Conservation (phyloP, 2,329 filamentous ascomycete species). For the Phialophora verrucosa region DNA sequence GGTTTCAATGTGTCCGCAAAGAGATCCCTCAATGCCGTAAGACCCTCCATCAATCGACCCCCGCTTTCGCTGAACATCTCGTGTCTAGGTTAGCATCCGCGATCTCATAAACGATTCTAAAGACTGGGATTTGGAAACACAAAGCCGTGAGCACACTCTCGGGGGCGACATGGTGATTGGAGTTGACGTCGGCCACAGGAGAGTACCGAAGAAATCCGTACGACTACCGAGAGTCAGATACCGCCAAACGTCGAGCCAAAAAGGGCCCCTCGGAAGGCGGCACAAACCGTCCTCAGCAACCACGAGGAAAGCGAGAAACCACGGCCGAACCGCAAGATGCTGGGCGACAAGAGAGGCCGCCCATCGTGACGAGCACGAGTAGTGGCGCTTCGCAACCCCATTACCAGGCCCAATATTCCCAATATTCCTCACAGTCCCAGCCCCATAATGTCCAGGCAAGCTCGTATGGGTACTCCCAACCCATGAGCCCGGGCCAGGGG, state of each 20-base stretch:
- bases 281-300: conserved; percentile 26
- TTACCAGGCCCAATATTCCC: conserved; percentile 17
- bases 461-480: conserved; percentile 17
- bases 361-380: conserved; percentile 8
- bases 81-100: conserved; percentile 30
- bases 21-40: conserved; percentile 34
- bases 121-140: conserved; percentile 36
- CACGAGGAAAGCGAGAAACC: conserved; percentile 14
- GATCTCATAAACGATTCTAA: conserved; percentile 36
- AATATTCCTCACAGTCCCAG: conserved; percentile 18
- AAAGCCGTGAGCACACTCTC: conserved; percentile 29
- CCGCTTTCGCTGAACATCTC: background rate
- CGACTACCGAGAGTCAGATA: conserved; percentile 35
- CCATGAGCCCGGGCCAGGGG: conserved; percentile 14
- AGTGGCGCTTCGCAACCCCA: conserved; percentile 13
- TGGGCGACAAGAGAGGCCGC: conserved; percentile 17
- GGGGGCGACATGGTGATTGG: background rate
- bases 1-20: conserved; percentile 34
- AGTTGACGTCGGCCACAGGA: conserved; percentile 29
- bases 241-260: conserved; percentile 28
- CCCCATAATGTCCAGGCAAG: conserved; percentile 10
- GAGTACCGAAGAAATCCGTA: conserved; percentile 32
- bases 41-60: background rate
- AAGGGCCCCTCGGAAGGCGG: conserved; percentile 31
- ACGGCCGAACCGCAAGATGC: conserved; percentile 19